Evolutionary conservation across 345 rosid genomes (phyloP).

Genomic region (Populus nigra): DNA sequence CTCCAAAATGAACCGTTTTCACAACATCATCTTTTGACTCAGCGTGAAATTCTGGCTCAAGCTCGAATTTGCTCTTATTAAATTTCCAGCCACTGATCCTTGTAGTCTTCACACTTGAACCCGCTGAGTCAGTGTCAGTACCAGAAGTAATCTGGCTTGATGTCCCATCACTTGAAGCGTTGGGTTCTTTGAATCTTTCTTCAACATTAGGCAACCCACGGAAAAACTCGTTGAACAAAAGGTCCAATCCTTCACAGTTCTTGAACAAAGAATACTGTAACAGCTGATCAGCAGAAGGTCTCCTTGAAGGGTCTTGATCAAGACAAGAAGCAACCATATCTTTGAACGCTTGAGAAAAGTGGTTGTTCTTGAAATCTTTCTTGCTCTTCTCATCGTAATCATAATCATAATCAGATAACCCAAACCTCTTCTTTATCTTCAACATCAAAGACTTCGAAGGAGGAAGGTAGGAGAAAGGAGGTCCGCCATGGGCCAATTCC

Average conservation of each 20-base stretch:
- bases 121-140: not conserved
- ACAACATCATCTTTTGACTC: constrained; percentile 22
- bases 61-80: constrained; percentile 60
- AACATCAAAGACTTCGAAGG: constrained; percentile 68
- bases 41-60: constrained; percentile 64
- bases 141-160: constrained; percentile 9
- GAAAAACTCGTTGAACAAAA: constrained; percentile 55
- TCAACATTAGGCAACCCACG: constrained; percentile 65
- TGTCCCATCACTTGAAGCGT: constrained; percentile 4
- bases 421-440: constrained; percentile 77
- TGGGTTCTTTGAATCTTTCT: constrained; percentile 48
- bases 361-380: constrained; percentile 43
- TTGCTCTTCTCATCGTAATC: constrained; percentile 36
- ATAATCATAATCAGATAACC: constrained; percentile 53
- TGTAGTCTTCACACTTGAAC: constrained; percentile 40
- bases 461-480: constrained; percentile 77
- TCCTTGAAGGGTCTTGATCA: constrained; percentile 68
- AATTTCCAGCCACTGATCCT: constrained; percentile 95
- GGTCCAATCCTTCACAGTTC: constrained; percentile 56
- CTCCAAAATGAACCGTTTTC: constrained; percentile 32
- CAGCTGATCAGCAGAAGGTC: constrained; percentile 78
- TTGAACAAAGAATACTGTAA: constrained; percentile 66
- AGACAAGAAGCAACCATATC: constrained; percentile 81
- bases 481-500: constrained; percentile 77
- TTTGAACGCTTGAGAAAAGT: constrained; percentile 74